Percentiles rank a stretch among this genome's conserved stretches.
Evolutionary conservation across 2,329 filamentous ascomycete genomes (phyloP).

Genomic region (Sporothrix inflata): DNA sequence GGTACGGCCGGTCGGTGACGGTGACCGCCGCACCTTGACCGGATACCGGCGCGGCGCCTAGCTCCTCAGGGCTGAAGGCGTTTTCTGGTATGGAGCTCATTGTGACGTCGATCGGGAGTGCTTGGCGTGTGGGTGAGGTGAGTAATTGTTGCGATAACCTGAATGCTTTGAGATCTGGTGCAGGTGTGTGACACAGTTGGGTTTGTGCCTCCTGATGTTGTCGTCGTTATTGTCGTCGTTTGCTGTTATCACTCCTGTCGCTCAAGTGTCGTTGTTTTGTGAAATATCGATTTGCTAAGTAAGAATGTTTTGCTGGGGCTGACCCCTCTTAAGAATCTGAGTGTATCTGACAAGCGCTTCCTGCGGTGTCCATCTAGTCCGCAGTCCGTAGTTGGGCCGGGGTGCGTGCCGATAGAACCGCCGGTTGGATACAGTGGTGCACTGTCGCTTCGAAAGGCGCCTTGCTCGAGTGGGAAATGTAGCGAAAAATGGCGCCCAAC

Average conservation of each 20-base stretch:
- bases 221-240: background rate
- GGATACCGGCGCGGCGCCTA: background rate
- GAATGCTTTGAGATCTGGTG: background rate
- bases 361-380: background rate
- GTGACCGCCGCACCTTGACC: background rate
- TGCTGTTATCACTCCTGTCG: background rate
- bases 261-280: background rate
- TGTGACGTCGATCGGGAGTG: background rate
- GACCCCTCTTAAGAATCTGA: background rate
- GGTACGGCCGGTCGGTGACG: slow-evolving; percentile 41
- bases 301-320: background rate
- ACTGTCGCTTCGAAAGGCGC: background rate
- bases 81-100: background rate
- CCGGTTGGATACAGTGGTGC: background rate
- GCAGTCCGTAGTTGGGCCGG: background rate
- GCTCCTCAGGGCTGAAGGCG: background rate
- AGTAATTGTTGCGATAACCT: background rate
- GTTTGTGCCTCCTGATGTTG: background rate
- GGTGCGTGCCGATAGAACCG: background rate
- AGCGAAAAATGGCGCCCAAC: background rate
- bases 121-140: background rate
- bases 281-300: background rate
- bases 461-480: background rate
- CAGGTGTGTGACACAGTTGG: background rate
- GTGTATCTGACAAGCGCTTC: background rate